Base-by-base conservation (phyloP, 2,329 filamentous ascomycete genomes). In the Fusarium piperis region DNA sequence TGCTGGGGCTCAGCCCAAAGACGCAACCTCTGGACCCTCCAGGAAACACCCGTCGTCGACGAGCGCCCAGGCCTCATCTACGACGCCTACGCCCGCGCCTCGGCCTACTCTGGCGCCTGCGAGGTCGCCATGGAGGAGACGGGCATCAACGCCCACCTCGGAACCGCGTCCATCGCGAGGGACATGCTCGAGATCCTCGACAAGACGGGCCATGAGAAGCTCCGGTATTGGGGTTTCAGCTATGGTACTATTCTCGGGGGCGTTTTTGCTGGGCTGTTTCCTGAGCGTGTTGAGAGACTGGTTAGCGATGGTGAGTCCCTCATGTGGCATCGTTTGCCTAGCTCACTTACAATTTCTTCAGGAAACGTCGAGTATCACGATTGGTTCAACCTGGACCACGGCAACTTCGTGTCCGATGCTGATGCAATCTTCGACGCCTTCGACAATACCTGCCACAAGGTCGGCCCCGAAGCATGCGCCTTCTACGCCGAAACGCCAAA, bases 221-320 rank as follows among this genome's bases (percentile, higher is more conserved):
- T 87, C 8, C 81, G 79, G 48, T 88, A 87, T 74, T 88, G 86
- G 86, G 87, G 87, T 1, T 85, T 88, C 64, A 88, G 85, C 68
- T 89, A 89, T 67, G 87, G 87, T 11, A 87, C 86, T 9, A 74
- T 88, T 3, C 79, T 89, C 0, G 87, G 87, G 4, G 85, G 83
- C 13, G 84, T 83, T 0, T 88, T 88, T 74, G 86, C 86, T 4
- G 81, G 84, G 3, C 81, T 88, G 78, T 88, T 83, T 60, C 87
- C 86, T 2, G 84, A 87, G 30, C 81, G 81, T 48, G 83, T 89
- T 1, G 85, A 84, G 44, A 80, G 86, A 15, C 76, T 89, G 10
- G 83, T 88, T 3, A 84, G 85, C 61, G 87, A 89, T 66, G 85
- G 84, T 84, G 65, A 77, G 82, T 67, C 28, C 28, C 15, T 11